Conservation (phyloP, 2,329 filamentous ascomycete species). For the Curvularia sp. region DNA sequence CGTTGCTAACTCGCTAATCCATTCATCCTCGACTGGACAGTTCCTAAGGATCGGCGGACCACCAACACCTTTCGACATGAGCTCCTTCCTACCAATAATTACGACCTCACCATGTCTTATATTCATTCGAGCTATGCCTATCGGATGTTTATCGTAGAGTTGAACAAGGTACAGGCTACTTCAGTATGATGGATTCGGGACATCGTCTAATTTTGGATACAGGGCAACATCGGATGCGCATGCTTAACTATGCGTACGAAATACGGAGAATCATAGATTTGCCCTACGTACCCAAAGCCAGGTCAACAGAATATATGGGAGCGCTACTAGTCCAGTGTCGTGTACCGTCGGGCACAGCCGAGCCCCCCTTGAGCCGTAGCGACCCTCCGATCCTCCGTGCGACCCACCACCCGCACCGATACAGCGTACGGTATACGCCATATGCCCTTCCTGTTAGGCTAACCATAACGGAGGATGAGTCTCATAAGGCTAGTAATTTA, state of each 20-base stretch:
- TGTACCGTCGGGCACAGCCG: not conserved
- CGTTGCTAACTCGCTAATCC: not conserved
- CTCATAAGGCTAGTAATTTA: not conserved
- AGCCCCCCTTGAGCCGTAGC: not conserved
- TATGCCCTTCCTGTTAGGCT: not conserved
- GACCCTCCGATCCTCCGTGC: conserved; percentile 16
- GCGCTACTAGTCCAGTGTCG: not conserved
- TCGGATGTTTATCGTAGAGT: not conserved
- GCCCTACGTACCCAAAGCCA: conserved; percentile 2
- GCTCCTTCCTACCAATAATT: not conserved
- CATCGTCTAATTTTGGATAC: not conserved
- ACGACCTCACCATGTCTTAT: not conserved
- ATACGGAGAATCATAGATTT: not conserved
- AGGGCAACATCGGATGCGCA: not conserved
- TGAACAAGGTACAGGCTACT: not conserved
- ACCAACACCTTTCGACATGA: not conserved
- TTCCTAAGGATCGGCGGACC: not conserved
- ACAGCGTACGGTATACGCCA: not conserved
- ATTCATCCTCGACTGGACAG: not conserved
- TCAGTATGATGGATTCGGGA: not conserved
- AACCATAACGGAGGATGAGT: not conserved
- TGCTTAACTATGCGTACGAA: not conserved
- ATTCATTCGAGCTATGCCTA: not conserved
- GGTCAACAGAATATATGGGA: conserved; percentile 2
- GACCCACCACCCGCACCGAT: not conserved